These are phyloP conservation scores for Metarhizium robertsii DNA, from an alignment of 2,329 filamentous ascomycete species.

Conservation along the genomic window DNA sequence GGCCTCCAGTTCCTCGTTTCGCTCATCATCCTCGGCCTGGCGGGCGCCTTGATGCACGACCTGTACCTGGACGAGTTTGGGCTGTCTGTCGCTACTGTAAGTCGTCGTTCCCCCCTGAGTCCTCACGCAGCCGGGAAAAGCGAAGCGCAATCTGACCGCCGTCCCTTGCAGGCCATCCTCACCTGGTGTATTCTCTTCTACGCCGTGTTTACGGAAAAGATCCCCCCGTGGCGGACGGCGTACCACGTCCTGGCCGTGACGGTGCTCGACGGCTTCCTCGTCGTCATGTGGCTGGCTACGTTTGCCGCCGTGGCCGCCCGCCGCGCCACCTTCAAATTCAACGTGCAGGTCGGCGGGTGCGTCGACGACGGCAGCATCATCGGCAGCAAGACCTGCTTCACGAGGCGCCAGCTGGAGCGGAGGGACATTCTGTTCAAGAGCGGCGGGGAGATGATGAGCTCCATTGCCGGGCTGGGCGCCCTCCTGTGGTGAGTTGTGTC, in stretches of 20 bases:
- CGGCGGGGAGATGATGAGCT: slow-evolving; percentile 26
- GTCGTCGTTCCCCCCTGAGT: slow-evolving; percentile 7
- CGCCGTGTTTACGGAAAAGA: slow-evolving; percentile 30
- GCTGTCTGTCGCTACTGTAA: slow-evolving; percentile 31
- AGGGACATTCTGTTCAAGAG: slow-evolving; percentile 22
- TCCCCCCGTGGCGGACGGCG: slow-evolving; percentile 19
- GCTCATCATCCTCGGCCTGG: slow-evolving; percentile 32
- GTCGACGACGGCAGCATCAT: slow-evolving; percentile 29
- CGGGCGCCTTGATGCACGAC: slow-evolving; percentile 30
- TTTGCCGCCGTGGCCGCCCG: slow-evolving; percentile 30
- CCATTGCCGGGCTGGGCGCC: slow-evolving; percentile 34
- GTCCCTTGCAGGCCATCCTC: slow-evolving; percentile 27
- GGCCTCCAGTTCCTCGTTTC: slow-evolving; percentile 31
- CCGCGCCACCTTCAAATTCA: slow-evolving; percentile 26
- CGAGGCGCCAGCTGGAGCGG: slow-evolving; percentile 17
- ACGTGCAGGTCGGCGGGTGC: slow-evolving; percentile 20
- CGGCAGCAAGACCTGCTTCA: slow-evolving; percentile 27
- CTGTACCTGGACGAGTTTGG: slow-evolving; percentile 29
- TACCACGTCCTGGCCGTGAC: slow-evolving; percentile 38
- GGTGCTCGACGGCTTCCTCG: slow-evolving; percentile 31
- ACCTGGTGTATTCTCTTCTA: slow-evolving; percentile 37
- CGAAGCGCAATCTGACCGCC: background rate
- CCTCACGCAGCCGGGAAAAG: background rate
- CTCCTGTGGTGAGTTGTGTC: slow-evolving; percentile 25
- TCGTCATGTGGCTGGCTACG: slow-evolving; percentile 38